A percentile compares a stretch with the other conserved stretches of the same genome.
phyloP scores from a whole-genome alignment of 202 grass and related monocot species.

The Alloteropsis angusta region DNA sequence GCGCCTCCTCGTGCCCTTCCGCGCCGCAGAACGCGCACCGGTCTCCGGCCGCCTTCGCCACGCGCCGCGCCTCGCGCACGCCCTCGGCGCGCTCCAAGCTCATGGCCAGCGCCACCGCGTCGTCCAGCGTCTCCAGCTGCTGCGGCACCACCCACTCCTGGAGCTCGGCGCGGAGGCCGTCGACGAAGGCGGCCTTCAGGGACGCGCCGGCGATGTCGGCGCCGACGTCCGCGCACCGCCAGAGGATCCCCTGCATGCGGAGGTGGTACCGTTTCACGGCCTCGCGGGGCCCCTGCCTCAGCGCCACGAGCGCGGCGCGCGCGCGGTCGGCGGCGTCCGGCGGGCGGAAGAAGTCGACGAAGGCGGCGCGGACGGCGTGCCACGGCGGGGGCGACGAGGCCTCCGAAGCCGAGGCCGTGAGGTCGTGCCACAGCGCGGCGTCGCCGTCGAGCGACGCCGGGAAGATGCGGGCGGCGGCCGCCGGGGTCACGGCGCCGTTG shows the following conservation, averaged over 20 bases:
- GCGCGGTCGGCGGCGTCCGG: conserved; percentile 39
- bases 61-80: conserved; percentile 42
- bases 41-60: conserved; percentile 1
- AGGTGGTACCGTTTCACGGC: conserved; percentile 54
- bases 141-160: conserved; percentile 52
- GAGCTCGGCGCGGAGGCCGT: conserved; percentile 44
- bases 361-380: conserved; percentile 48
- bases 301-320: conserved; percentile 34
- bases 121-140: conserved; percentile 25
- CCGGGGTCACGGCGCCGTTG: conserved; percentile 35
- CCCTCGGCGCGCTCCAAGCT: conserved; percentile 54
- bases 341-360: conserved; percentile 52
- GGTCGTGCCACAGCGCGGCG: conserved; percentile 57
- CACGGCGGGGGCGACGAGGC: conserved; percentile 22
- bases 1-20: conserved; percentile 44
- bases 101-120: conserved; percentile 47
- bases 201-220: conserved; percentile 25
- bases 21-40: conserved; percentile 47
- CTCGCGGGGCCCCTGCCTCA: conserved; percentile 41
- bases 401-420: neutral
- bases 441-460: conserved; percentile 55
- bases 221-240: conserved; percentile 33
- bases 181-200: conserved; percentile 46
- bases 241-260: conserved; percentile 48
- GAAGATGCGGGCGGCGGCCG: conserved; percentile 54